Evolutionary conservation across 2,329 filamentous ascomycete genomes (phyloP).

Genomic region (Dothiorella sarmentorum): DNA sequence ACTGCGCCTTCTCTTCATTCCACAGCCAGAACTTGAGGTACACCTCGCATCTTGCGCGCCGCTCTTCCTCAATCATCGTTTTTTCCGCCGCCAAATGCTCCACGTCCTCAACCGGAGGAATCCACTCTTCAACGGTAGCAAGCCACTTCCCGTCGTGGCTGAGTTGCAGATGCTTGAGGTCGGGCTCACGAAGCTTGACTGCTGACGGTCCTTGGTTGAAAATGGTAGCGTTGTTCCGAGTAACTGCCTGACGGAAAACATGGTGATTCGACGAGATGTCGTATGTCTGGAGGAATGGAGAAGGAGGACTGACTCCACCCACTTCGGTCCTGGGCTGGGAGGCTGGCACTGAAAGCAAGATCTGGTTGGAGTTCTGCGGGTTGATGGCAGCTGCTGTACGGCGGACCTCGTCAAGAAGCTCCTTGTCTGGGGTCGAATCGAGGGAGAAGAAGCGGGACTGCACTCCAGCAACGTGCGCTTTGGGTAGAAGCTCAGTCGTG

Average conservation of each 20-base stretch:
- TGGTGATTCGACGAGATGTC: conserved; percentile 77
- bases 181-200: conserved; percentile 67
- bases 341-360: conserved; percentile 51
- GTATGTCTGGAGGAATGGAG: conserved; percentile 75
- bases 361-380: conserved; percentile 38
- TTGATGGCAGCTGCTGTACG: conserved; percentile 40
- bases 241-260: conserved; percentile 80
- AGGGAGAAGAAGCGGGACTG: conserved; percentile 47
- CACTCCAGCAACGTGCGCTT: conserved; percentile 77
- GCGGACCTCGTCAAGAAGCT: conserved; percentile 25
- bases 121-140: conserved; percentile 89
- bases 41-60: conserved; percentile 61
- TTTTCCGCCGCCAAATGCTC: conserved; percentile 51
- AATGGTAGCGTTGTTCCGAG: conserved; percentile 82
- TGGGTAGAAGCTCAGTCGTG: conserved; percentile 82
- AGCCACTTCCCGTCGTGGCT: conserved; percentile 84
- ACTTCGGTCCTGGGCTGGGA: conserved; percentile 42
- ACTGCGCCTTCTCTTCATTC: conserved; percentile 52
- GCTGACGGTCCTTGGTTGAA: conserved; percentile 59
- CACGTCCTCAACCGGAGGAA: conserved; percentile 67
- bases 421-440: not conserved
- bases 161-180: conserved; percentile 70
- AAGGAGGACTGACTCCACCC: conserved; percentile 34
- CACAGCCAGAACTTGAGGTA: conserved; percentile 88
- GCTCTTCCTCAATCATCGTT: conserved; percentile 37